These are phyloP conservation scores for Plantago coronopus DNA, from an alignment of 305 asterid genomes.

Conservation along the genomic window DNA sequence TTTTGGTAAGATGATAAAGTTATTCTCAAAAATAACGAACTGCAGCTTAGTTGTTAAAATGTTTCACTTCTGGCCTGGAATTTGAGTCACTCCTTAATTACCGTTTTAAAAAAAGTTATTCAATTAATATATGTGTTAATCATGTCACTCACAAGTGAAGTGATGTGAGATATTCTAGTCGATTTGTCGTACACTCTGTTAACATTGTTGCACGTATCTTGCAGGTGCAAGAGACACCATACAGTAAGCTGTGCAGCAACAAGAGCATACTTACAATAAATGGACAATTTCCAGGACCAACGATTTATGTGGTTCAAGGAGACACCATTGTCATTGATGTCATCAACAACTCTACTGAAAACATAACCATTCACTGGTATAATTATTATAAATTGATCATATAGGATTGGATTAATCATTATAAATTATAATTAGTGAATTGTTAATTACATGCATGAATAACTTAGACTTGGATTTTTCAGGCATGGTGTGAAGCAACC, in stretches of 20 bases:
- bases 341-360: conserved; percentile 36
- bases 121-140: too few species aligned
- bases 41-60: too few species aligned
- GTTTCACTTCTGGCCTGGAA: too few species aligned
- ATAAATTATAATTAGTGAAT: too few species aligned
- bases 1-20: too few species aligned
- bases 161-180: too few species aligned
- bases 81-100: too few species aligned
- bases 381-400: not conserved
- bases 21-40: too few species aligned
- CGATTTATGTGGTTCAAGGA: conserved; percentile 40
- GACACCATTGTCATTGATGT: conserved; percentile 50
- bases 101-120: too few species aligned
- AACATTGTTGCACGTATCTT: not conserved
- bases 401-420: too few species aligned
- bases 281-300: conserved; percentile 63
- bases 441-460: too few species aligned
- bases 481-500: conserved; percentile 79
- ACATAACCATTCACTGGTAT: conserved; percentile 57
- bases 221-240: conserved; percentile 41
- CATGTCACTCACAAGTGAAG: too few species aligned
- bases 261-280: conserved; percentile 53
- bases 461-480: not conserved
- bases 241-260: conserved; percentile 39
- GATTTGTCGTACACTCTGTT: not conserved